These are phyloP conservation scores for Fusarium cyanostomum DNA, from an alignment of 2,329 filamentous ascomycete genomes.

Conservation along the genomic window DNA sequence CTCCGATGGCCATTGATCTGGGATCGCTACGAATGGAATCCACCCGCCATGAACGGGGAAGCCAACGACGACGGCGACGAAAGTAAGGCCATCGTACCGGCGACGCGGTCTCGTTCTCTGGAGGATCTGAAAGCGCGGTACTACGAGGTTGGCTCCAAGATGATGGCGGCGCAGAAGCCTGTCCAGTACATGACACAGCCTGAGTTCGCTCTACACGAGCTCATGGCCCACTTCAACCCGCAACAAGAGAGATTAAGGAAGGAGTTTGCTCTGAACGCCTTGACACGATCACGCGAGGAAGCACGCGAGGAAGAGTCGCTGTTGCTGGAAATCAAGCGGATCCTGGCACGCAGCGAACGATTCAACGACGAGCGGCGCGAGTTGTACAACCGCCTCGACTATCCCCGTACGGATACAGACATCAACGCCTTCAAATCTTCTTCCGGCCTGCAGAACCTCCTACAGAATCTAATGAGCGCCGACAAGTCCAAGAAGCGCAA, in stretches of 20 bases:
- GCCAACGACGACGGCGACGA: conserved; percentile 57
- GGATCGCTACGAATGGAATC: conserved; percentile 86
- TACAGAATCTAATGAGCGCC: conserved; percentile 82
- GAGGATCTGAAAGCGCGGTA: conserved; percentile 93
- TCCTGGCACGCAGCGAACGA: conserved; percentile 84
- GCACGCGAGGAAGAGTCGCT: conserved; percentile 91
- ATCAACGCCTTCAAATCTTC: conserved; percentile 83
- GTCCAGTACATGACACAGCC: conserved; percentile 86
- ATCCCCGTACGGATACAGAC: conserved; percentile 75
- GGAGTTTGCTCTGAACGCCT: conserved; percentile 80
- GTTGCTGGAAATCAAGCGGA: conserved; percentile 89
- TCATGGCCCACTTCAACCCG: conserved; percentile 87
- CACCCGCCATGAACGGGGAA: conserved; percentile 56
- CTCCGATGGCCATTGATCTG: conserved; percentile 91
- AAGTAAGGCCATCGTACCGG: conserved; percentile 64
- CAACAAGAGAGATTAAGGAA: conserved; percentile 83
- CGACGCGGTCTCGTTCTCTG: conserved; percentile 70
- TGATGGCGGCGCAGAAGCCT: conserved; percentile 83
- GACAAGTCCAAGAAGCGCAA: conserved; percentile 93
- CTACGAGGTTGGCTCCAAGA: conserved; percentile 84
- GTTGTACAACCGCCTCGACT: conserved; percentile 86
- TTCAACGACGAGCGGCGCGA: conserved; percentile 90
- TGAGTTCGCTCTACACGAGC: conserved; percentile 85
- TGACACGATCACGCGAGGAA: conserved; percentile 85
- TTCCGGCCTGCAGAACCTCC: conserved; percentile 78